Percentiles rank a stretch among this genome's conserved stretches.
These are phyloP conservation scores for Abelmoschus esculentus DNA, from an alignment of 345 rosid genomes.

Conservation along the genomic window DNA sequence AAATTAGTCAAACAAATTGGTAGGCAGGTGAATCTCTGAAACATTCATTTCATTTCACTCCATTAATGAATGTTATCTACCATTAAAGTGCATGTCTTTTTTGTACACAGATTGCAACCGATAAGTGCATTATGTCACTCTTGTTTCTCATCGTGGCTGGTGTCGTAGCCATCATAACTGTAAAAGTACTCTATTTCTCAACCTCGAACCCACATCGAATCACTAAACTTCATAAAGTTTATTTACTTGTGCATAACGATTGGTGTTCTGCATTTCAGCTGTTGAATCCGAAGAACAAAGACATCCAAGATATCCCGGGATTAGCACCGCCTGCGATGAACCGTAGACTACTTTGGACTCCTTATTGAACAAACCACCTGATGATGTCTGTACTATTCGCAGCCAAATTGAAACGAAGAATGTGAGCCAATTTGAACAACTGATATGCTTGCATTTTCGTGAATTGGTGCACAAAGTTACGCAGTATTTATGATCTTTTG, in stretches of 20 bases:
- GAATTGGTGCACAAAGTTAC: background rate
- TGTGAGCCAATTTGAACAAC: background rate
- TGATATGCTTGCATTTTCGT: background rate
- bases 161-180: constrained; percentile 75
- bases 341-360: constrained; percentile 67
- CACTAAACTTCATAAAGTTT: background rate
- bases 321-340: constrained; percentile 81
- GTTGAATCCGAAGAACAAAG: constrained; percentile 83
- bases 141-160: constrained; percentile 79
- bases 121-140: constrained; percentile 77
- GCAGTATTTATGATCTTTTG: constrained; percentile 1
- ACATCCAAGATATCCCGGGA: constrained; percentile 80
- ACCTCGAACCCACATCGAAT: background rate
- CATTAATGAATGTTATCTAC: background rate
- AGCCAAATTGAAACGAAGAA: background rate
- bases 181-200: constrained; percentile 47
- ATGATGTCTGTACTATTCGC: background rate
- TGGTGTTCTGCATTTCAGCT: constrained; percentile 33
- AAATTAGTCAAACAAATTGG: constrained; percentile 93
- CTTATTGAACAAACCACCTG: constrained; percentile 19
- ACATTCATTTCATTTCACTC: constrained; percentile 14
- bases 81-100: constrained; percentile 10
- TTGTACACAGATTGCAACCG: constrained; percentile 76
- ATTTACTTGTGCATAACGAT: background rate
- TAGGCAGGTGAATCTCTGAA: constrained; percentile 78